These are phyloP conservation scores for Hygrophoropsis aurantiaca DNA, from an alignment of 768 basidiomycete species.

Conservation along the genomic window DNA sequence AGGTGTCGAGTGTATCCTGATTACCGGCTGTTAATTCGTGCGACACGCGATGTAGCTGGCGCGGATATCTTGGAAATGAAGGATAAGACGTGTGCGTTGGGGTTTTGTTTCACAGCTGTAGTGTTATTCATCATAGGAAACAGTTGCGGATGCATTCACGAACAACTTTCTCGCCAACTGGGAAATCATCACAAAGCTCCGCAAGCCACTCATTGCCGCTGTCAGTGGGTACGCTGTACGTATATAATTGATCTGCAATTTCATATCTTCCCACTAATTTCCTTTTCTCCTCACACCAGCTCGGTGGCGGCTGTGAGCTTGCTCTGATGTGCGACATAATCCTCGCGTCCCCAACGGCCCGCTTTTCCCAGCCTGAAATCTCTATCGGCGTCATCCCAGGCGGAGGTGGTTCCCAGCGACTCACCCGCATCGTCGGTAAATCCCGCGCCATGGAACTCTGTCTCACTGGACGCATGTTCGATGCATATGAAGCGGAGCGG, in stretches of 20 bases:
- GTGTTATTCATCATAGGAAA: neutral
- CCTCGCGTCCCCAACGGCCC: slow-evolving; percentile 84
- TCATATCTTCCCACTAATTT: neutral
- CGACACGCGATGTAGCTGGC: slow-evolving; percentile 56
- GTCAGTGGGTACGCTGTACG: slow-evolving; percentile 92
- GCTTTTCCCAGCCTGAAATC: slow-evolving; percentile 96
- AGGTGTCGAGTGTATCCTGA: neutral
- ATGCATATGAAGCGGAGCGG: slow-evolving; percentile 76
- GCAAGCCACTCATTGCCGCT: slow-evolving; percentile 95
- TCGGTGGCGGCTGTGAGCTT: slow-evolving; percentile 96
- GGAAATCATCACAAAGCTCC: slow-evolving; percentile 66
- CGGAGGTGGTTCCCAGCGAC: slow-evolving; percentile 90
- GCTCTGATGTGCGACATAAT: slow-evolving; percentile 97
- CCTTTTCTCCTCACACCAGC: slow-evolving; percentile 44
- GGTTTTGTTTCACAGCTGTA: neutral
- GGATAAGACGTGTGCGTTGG: slow-evolving; percentile 57
- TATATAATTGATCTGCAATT: slow-evolving; percentile 7
- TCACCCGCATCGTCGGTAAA: slow-evolving; percentile 84
- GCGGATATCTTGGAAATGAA: slow-evolving; percentile 99
- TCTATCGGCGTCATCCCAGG: slow-evolving; percentile 94
- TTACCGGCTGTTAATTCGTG: neutral
- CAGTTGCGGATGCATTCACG: slow-evolving; percentile 86
- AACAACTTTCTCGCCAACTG: slow-evolving; percentile 85
- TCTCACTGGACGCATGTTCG: slow-evolving; percentile 81
- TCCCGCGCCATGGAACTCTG: slow-evolving; percentile 94